Evolutionary conservation across 2,329 filamentous ascomycete genomes (phyloP).

Genomic region (Fusarium decemcellulare): DNA sequence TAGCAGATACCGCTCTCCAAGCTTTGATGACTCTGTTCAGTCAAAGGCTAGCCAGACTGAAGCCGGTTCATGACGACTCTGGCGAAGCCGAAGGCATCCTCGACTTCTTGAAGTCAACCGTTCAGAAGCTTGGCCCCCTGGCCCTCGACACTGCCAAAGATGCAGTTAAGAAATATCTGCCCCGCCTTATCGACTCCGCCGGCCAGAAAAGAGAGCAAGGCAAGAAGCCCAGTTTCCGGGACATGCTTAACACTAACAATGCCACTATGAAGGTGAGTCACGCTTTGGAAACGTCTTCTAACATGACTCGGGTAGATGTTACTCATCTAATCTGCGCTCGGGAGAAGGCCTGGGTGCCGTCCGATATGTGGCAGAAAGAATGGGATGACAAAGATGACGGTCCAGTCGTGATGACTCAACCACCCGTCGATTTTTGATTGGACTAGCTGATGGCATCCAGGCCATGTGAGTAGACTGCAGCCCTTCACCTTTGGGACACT

Average conservation of each 20-base stretch:
- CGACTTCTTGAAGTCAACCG: slow-evolving; percentile 25
- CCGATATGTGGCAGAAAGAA: slow-evolving; percentile 25
- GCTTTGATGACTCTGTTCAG: slow-evolving; percentile 14
- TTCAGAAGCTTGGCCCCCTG: slow-evolving; percentile 18
- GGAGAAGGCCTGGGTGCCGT: slow-evolving; percentile 16
- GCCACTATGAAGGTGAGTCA: not conserved
- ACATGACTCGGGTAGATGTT: not conserved
- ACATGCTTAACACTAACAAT: not conserved
- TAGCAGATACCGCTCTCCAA: slow-evolving; percentile 28
- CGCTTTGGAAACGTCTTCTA: not conserved
- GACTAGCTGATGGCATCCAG: slow-evolving; percentile 11
- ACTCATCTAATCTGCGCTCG: slow-evolving; percentile 13
- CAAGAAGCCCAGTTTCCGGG: not conserved
- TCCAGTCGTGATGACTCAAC: slow-evolving; percentile 19
- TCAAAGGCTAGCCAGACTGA: slow-evolving; percentile 17
- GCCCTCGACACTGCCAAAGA: slow-evolving; percentile 11
- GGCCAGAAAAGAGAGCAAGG: not conserved
- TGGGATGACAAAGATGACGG: slow-evolving; percentile 34
- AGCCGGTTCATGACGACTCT: not conserved
- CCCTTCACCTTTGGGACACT: too few relatives aligned
- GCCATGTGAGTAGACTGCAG: not conserved
- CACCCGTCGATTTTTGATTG: slow-evolving; percentile 21
- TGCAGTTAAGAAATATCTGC: slow-evolving; percentile 13
- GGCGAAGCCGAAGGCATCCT: slow-evolving; percentile 21
- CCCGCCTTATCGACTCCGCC: slow-evolving; percentile 12